Conservation (phyloP, 352 stramenopile species). For the Pythium pyrilobum region DNA sequence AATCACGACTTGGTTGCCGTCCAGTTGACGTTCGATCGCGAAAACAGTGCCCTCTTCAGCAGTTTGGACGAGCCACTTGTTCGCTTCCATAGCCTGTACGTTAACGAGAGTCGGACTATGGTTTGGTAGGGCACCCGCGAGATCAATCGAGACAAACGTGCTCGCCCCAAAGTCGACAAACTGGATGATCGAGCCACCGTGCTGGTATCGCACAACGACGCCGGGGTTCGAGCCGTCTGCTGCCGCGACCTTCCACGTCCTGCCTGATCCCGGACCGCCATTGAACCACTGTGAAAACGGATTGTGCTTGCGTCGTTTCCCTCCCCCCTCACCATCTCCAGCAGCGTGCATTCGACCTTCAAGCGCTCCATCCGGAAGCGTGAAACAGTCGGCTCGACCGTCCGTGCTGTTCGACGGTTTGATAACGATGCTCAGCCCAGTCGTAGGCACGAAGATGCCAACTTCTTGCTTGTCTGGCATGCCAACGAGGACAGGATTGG, state of each 20-base stretch:
- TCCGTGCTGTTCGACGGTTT: conserved; percentile 31
- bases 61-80: conserved; percentile 52
- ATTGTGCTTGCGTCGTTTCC: conserved; percentile 25
- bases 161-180: conserved; percentile 38
- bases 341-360: conserved; percentile 34
- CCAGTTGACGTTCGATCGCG: conserved; percentile 17
- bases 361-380: conserved; percentile 47
- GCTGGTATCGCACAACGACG: conserved; percentile 39
- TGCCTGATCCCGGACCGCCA: neutral
- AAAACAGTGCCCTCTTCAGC: conserved; percentile 30
- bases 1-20: conserved; percentile 27
- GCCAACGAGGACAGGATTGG: conserved; percentile 41
- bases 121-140: conserved; percentile 13
- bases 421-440: conserved; percentile 45
- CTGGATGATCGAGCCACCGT: conserved; percentile 50
- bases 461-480: conserved; percentile 36
- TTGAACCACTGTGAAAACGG: conserved; percentile 50
- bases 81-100: conserved; percentile 29
- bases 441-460: conserved; percentile 54
- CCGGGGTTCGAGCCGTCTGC: conserved; percentile 23
- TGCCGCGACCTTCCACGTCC: conserved; percentile 21
- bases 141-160: conserved; percentile 44
- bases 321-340: neutral
- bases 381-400: conserved; percentile 43
- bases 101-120: conserved; percentile 24